Conservation (phyloP, 306 rosid species). For the Quercus glauca region DNA sequence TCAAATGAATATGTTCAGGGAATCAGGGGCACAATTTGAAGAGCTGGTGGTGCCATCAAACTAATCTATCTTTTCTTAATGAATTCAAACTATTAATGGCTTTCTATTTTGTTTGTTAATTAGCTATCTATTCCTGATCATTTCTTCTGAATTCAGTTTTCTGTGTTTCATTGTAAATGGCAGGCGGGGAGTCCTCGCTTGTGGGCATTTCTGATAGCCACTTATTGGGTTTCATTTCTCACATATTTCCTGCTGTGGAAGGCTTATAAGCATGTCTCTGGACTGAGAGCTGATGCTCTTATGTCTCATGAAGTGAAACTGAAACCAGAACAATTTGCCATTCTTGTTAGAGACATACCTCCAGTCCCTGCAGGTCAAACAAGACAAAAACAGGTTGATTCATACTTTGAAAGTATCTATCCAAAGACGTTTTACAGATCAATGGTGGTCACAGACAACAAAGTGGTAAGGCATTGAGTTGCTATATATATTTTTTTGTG, state of each 20-base stretch:
- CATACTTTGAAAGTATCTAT: slow-evolving; percentile 58
- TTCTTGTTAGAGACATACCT: slow-evolving; percentile 93
- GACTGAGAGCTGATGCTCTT: slow-evolving; percentile 60
- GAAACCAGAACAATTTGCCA: slow-evolving; percentile 70
- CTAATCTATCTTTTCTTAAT: neutral
- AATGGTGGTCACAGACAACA: slow-evolving; percentile 74
- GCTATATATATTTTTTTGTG: neutral
- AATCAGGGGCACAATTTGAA: neutral
- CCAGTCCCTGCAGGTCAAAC: slow-evolving; percentile 48
- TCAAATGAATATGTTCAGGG: neutral
- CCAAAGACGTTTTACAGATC: slow-evolving; percentile 80
- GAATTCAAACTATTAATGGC: neutral
- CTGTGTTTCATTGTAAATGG: slow-evolving; percentile 9
- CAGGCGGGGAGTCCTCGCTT: slow-evolving; percentile 59
- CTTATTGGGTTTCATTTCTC: slow-evolving; percentile 77
- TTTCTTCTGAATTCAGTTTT: slow-evolving; percentile 3
- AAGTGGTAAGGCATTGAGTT: slow-evolving; percentile 42
- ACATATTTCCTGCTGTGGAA: slow-evolving; percentile 71
- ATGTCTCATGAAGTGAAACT: slow-evolving; percentile 27
- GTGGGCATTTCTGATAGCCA: slow-evolving; percentile 74
- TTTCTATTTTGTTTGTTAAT: neutral
- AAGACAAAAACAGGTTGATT: slow-evolving; percentile 73
- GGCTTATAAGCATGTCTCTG: slow-evolving; percentile 69
- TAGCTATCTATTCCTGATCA: slow-evolving; percentile 6
- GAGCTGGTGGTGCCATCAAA: neutral